These are phyloP conservation scores for Angomonas desouzai DNA, from an alignment of 208 protist genomes.

Conservation along the genomic window DNA sequence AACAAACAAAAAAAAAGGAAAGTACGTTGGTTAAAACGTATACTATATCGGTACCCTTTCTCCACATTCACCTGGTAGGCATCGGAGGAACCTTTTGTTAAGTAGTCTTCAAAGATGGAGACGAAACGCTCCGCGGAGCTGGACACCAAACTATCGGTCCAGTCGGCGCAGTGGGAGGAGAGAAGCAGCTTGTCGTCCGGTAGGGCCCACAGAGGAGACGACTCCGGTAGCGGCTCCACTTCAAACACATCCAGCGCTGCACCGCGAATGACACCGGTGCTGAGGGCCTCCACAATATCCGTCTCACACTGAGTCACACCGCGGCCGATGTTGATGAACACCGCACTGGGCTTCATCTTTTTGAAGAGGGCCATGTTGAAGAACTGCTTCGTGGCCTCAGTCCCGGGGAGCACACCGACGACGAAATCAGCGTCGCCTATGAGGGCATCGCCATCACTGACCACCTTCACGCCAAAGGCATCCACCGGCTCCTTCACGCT, in stretches of 20 bases:
- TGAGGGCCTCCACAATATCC: slow-evolving; percentile 59
- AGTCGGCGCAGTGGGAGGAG: slow-evolving; percentile 57
- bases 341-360: slow-evolving; percentile 71
- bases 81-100: slow-evolving; percentile 3
- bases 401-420: slow-evolving; percentile 77
- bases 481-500: slow-evolving; percentile 35
- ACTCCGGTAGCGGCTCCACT: slow-evolving; percentile 59
- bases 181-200: slow-evolving; percentile 68
- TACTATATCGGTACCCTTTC: slow-evolving; percentile 10
- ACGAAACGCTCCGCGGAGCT: slow-evolving; percentile 26
- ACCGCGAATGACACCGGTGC: slow-evolving; percentile 51
- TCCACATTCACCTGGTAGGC: slow-evolving; percentile 31
- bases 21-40: neutral
- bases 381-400: slow-evolving; percentile 56
- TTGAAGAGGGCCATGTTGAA: slow-evolving; percentile 73
- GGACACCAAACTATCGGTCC: slow-evolving; percentile 22
- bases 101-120: slow-evolving; percentile 18
- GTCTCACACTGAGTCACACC: slow-evolving; percentile 63
- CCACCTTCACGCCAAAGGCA: slow-evolving; percentile 51
- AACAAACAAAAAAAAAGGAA: slow-evolving; percentile 1
- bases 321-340: slow-evolving; percentile 88
- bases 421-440: slow-evolving; percentile 80
- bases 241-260: slow-evolving; percentile 83
- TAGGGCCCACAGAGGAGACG: slow-evolving; percentile 63
- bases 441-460: slow-evolving; percentile 42